Base-by-base conservation (phyloP, 169 alveolate genomes). In the Plasmodium coatneyi region DNA sequence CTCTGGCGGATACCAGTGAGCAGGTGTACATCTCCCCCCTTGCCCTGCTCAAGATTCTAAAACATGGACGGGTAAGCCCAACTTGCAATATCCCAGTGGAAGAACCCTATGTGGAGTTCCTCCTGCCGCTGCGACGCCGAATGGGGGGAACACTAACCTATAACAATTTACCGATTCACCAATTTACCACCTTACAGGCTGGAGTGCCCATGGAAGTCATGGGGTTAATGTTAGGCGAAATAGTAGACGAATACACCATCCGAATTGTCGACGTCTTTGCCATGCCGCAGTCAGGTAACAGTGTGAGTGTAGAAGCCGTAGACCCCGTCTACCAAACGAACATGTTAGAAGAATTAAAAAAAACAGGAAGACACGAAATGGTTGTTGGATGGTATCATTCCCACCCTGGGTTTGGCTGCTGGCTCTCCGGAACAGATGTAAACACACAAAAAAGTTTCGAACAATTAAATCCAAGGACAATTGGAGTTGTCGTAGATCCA, bases 131-230 rank as follows among this genome's bases (percentile, higher is more conserved):
- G 39, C 39, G 39, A 32, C 39, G 3, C 39, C 39, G 3, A 32
- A 1, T 32, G 39, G 39, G 5, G 3, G n/a, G 49, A 0, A 0
- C 49, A 41, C 49, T 43, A 2, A 43, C 54, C 54, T 43, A 10
- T n/a, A 43, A 41, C 41, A 7, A n/a, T 36, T 9, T 39, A 28
- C 71, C 28, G 10, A 0, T 41, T 41, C n/a, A 43, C 54, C 7
- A 3, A 3, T 3, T 12, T 0, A 49, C 60, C 60, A 0, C 60
- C 14, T 14, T 3, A 49, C 94, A 98, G 98, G 99, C 99, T 2
- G 99, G 99, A 41, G 99, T 99, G 9, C 99, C 99, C 12, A 98
- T 99, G 99, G 99, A 99, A 96, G 99, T 99, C 56, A 99, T 99
- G 99, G 99, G 99, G 46, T 97, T 99, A 34, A 98, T 99, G 99